These are phyloP conservation scores for Globisporangium ultimum DNA, from an alignment of 352 stramenopile genomes.

Conservation along the genomic window DNA sequence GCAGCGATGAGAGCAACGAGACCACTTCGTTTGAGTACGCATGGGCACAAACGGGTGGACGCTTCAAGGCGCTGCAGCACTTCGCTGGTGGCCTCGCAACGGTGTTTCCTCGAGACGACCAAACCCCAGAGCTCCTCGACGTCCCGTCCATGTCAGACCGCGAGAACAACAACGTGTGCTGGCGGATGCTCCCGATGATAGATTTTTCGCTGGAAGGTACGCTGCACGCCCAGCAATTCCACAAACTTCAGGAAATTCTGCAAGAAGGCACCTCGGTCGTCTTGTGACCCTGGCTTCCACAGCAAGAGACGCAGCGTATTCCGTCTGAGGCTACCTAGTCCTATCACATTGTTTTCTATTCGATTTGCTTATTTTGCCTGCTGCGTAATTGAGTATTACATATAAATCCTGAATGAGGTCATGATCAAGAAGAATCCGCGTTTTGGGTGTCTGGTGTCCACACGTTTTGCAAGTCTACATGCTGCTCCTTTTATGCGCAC, in stretches of 20 bases:
- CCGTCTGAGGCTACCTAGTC: too few relatives aligned
- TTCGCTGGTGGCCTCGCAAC: slow-evolving; percentile 62
- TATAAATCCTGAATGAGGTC: neutral
- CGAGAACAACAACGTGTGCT: neutral
- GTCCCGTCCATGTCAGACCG: slow-evolving; percentile 18
- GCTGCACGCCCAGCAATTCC: slow-evolving; percentile 40
- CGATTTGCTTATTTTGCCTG: too few relatives aligned
- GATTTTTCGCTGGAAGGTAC: slow-evolving; percentile 28
- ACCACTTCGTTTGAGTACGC: slow-evolving; percentile 36
- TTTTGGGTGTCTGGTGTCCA: too few relatives aligned
- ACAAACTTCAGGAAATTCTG: slow-evolving; percentile 16
- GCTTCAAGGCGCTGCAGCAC: slow-evolving; percentile 46
- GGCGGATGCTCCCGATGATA: slow-evolving; percentile 12
- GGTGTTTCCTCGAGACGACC: slow-evolving; percentile 19
- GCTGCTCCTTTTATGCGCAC: neutral
- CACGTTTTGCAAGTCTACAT: too few relatives aligned
- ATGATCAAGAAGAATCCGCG: neutral
- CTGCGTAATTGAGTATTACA: slow-evolving; percentile 2
- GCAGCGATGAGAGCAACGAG: neutral
- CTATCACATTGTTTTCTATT: too few relatives aligned
- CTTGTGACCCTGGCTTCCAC: neutral
- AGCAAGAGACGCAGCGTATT: too few relatives aligned
- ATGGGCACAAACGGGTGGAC: slow-evolving; percentile 30
- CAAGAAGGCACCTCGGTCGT: slow-evolving; percentile 1
- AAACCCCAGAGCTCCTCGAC: slow-evolving; percentile 7